Evolutionary conservation across 805 yeast species (phyloP).

Genomic region (Wickerhamomyces bisporus): DNA sequence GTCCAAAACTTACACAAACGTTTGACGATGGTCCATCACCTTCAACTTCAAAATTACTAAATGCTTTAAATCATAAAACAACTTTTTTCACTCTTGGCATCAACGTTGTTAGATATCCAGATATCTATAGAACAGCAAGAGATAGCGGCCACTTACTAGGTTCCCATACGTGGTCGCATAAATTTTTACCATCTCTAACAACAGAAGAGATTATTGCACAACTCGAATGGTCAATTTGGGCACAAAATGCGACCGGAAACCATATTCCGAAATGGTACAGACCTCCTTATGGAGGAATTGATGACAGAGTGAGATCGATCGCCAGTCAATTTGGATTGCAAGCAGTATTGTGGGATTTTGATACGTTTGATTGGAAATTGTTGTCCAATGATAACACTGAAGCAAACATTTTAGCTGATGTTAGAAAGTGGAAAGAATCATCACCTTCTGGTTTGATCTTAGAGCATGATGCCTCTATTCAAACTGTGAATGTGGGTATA

Average conservation of each 20-base stretch:
- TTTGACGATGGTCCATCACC: slow-evolving; percentile 95
- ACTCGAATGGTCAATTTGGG: slow-evolving; percentile 94
- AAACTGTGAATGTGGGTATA: slow-evolving; percentile 66
- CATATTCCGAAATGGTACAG: slow-evolving; percentile 90
- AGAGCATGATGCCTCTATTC: slow-evolving; percentile 75
- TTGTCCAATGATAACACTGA: slow-evolving; percentile 47
- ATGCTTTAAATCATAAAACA: slow-evolving; percentile 46
- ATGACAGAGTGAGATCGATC: slow-evolving; percentile 76
- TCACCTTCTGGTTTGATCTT: slow-evolving; percentile 59
- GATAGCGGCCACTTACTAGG: slow-evolving; percentile 73
- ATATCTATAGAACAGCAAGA: slow-evolving; percentile 53
- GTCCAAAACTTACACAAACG: slow-evolving; percentile 74
- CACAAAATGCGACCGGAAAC: slow-evolving; percentile 89
- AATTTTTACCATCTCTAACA: slow-evolving; percentile 67
- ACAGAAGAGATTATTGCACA: slow-evolving; percentile 87
- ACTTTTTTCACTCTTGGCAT: slow-evolving; percentile 87
- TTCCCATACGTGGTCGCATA: slow-evolving; percentile 91
- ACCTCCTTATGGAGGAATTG: slow-evolving; percentile 96
- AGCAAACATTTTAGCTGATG: slow-evolving; percentile 49
- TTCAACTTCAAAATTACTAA: slow-evolving; percentile 56
- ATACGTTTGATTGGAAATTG: slow-evolving; percentile 87
- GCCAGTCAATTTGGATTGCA: slow-evolving; percentile 82
- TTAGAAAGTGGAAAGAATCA: slow-evolving; percentile 43
- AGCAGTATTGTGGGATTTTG: slow-evolving; percentile 87
- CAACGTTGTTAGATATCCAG: slow-evolving; percentile 74